phyloP scores from a whole-genome alignment of 768 basidiomycete species.

The Rhodotorula taiwanensis region DNA sequence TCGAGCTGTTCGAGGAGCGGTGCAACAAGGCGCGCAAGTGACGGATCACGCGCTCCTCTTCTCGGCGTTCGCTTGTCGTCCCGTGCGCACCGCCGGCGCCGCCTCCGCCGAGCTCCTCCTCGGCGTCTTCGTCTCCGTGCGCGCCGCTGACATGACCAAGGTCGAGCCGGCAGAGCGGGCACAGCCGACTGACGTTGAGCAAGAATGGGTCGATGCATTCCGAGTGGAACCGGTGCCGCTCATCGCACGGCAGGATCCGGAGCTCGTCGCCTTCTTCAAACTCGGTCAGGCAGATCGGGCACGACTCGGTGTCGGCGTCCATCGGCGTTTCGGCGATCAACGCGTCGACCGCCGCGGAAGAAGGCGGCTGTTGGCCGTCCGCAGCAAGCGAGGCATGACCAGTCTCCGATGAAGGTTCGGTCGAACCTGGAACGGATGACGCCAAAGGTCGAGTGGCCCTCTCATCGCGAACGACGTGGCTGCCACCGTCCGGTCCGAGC shows the following conservation, averaged over 20 bases:
- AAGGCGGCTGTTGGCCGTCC: neutral
- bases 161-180: constrained; percentile 70
- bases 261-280: constrained; percentile 91
- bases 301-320: constrained; percentile 45
- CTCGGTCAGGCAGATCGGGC: constrained; percentile 90
- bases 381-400: neutral
- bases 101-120: neutral
- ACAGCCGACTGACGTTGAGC: constrained; percentile 77
- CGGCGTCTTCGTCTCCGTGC: neutral
- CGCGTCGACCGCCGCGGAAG: neutral
- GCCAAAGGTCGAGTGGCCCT: too few species aligned
- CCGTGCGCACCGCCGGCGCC: constrained; percentile 2
- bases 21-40: constrained; percentile 26
- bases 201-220: constrained; percentile 90
- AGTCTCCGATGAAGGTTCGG: too few species aligned
- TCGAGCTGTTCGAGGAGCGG: neutral
- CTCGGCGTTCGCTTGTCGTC: constrained; percentile 5
- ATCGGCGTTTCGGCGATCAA: neutral
- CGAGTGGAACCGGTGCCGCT: constrained; percentile 83
- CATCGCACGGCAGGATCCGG: constrained; percentile 82
- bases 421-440: too few species aligned
- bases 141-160: constrained; percentile 10
- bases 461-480: too few species aligned
- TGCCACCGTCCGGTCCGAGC: neutral
- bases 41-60: constrained; percentile 31